These are phyloP conservation scores for Bryoglossum gracile DNA, from an alignment of 495 filamentous ascomycete genomes.

Conservation along the genomic window DNA sequence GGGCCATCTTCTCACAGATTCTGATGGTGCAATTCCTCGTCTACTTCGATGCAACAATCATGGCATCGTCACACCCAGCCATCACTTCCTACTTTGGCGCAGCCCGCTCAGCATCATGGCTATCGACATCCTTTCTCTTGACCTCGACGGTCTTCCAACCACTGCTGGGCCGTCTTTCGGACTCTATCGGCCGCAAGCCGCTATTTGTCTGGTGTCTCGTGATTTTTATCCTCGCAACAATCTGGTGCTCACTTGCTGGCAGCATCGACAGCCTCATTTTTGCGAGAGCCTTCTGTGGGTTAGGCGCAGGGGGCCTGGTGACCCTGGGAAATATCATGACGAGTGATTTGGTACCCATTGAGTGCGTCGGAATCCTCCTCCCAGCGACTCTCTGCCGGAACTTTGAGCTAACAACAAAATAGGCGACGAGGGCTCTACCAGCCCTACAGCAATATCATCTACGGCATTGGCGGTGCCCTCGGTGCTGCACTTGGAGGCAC, in stretches of 20 bases:
- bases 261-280: constrained; percentile 35
- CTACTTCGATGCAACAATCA: constrained; percentile 60
- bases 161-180: constrained; percentile 18
- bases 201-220: constrained; percentile 36
- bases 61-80: constrained; percentile 54
- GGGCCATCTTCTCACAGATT: no score
- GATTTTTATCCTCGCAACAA: constrained; percentile 36
- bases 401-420: constrained; percentile 56
- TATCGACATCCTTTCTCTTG: constrained; percentile 16
- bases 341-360: background rate
- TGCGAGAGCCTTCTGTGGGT: constrained; percentile 42
- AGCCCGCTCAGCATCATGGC: constrained; percentile 37
- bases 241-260: constrained; percentile 36
- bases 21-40: no score
- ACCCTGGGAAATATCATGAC: constrained; percentile 19
- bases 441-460: constrained; percentile 51
- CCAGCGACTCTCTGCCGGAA: constrained; percentile 54
- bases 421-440: constrained; percentile 57
- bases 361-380: background rate
- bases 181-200: constrained; percentile 23
- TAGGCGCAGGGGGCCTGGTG: constrained; percentile 40
- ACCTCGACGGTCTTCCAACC: constrained; percentile 16
- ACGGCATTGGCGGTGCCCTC: constrained; percentile 46
- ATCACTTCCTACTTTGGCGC: constrained; percentile 50
- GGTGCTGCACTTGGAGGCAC: constrained; percentile 40